A percentile compares a stretch with the other conserved stretches of the same genome.
Conservation (phyloP, 2,329 filamentous ascomycete species). For the Alternaria sp. region DNA sequence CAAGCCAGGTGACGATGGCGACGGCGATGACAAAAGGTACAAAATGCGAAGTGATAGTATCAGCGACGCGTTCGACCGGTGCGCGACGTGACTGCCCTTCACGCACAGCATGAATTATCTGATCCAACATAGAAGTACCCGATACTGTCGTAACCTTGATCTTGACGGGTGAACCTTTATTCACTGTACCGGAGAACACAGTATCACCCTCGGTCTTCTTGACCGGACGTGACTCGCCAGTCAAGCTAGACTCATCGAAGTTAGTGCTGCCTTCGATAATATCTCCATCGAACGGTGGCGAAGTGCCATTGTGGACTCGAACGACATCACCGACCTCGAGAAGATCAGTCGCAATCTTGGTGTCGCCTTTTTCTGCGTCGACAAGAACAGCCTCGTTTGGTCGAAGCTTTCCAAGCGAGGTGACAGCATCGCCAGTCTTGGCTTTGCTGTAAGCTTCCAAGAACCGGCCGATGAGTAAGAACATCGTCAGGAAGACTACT, state of each 20-base stretch:
- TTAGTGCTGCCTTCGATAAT: slow-evolving; percentile 63
- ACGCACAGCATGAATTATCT: slow-evolving; percentile 77
- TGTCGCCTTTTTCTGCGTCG: slow-evolving; percentile 49
- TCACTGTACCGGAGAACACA: slow-evolving; percentile 77
- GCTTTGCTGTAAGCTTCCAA: slow-evolving; percentile 92
- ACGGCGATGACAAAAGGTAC: slow-evolving; percentile 74
- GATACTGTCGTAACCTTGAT: slow-evolving; percentile 68
- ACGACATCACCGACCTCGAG: slow-evolving; percentile 65
- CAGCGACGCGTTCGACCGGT: slow-evolving; percentile 76
- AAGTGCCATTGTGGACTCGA: slow-evolving; percentile 76
- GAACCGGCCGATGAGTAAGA: slow-evolving; percentile 75
- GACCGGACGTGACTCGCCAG: slow-evolving; percentile 74
- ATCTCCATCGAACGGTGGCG: slow-evolving; percentile 81
- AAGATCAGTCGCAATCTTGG: slow-evolving; percentile 67
- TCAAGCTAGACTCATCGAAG: slow-evolving; percentile 92
- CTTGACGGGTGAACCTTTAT: slow-evolving; percentile 68
- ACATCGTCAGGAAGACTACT: slow-evolving; percentile 89
- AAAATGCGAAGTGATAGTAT: slow-evolving; percentile 76
- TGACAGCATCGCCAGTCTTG: slow-evolving; percentile 85
- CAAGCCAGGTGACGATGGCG: slow-evolving; percentile 72
- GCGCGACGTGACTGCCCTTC: slow-evolving; percentile 79
- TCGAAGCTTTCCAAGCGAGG: slow-evolving; percentile 76
- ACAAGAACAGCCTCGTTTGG: slow-evolving; percentile 78
- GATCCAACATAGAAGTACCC: slow-evolving; percentile 77
- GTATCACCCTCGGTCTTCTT: slow-evolving; percentile 67